Evolutionary conservation across 441 rosid genomes (phyloP).

Genomic region (Aquilaria agallochum): DNA sequence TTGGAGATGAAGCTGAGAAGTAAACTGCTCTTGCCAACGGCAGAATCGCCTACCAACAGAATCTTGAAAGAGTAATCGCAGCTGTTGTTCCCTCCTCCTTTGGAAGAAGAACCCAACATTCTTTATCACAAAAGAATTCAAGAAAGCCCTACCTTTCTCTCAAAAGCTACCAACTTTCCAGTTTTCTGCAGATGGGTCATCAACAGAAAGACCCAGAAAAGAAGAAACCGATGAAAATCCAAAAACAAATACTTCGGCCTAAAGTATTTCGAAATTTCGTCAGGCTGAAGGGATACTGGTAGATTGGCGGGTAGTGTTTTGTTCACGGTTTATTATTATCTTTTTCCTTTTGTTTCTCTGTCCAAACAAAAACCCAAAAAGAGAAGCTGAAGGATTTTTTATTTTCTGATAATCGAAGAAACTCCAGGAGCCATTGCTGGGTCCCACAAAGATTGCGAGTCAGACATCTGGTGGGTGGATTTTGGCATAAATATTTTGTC

Average conservation of each 20-base stretch:
- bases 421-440: too few species aligned
- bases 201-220: too few species aligned
- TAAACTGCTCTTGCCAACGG: constrained; percentile 71
- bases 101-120: constrained; percentile 29
- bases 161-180: not conserved
- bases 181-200: not conserved
- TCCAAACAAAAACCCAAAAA: not conserved
- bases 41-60: constrained; percentile 69
- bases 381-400: not conserved
- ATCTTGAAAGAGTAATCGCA: constrained; percentile 68
- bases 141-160: not conserved
- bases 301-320: too few species aligned
- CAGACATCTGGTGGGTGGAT: too few species aligned
- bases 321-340: not conserved
- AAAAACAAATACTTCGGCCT: too few species aligned
- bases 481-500: too few species aligned
- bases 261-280: too few species aligned
- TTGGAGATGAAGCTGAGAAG: constrained; percentile 59
- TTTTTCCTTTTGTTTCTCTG: not conserved
- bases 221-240: too few species aligned
- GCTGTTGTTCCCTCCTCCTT: constrained; percentile 25
- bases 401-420: too few species aligned
- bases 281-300: too few species aligned
- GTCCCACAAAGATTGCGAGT: too few species aligned
- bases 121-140: not conserved